Percentiles rank a stretch among this genome's conserved stretches.
These are phyloP conservation scores for Escovopsis sp. DNA, from an alignment of 2,329 filamentous ascomycete species.

Conservation along the genomic window DNA sequence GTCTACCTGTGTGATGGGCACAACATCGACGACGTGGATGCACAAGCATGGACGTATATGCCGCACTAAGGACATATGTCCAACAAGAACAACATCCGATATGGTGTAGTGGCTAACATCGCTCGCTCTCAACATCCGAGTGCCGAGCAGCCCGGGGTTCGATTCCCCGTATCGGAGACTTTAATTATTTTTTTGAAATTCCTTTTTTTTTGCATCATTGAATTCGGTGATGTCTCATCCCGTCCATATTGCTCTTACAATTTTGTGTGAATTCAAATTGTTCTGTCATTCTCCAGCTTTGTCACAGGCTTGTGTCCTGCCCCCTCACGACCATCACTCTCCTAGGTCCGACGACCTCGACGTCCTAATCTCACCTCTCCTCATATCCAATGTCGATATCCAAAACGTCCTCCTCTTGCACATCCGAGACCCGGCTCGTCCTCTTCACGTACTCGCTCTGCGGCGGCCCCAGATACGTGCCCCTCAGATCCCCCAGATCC, in stretches of 20 bases:
- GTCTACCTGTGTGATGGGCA: too few relatives aligned
- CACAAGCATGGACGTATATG: too few relatives aligned
- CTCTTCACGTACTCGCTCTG: constrained; percentile 13
- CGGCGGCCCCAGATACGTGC: constrained; percentile 22
- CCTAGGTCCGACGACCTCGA: too few relatives aligned
- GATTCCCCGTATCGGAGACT: constrained; percentile 8
- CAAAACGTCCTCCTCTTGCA: constrained; percentile 3
- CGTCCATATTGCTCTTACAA: too few relatives aligned
- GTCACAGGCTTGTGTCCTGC: too few relatives aligned
- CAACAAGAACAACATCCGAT: constrained; percentile 10
- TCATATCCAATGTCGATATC: constrained; percentile 2
- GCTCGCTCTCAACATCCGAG: constrained; percentile 15
- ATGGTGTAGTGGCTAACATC: constrained; percentile 22
- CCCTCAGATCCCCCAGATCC: constrained; percentile 17
- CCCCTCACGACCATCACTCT: too few relatives aligned
- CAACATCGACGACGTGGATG: too few relatives aligned
- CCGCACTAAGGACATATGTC: too few relatives aligned
- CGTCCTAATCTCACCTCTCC: background rate
- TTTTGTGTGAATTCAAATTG: too few relatives aligned
- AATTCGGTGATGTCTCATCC: too few relatives aligned
- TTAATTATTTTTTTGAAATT: background rate
- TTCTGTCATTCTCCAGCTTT: too few relatives aligned
- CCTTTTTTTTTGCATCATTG: background rate
- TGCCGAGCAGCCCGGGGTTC: constrained; percentile 9
- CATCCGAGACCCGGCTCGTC: background rate